Conservation (phyloP, 768 basidiomycete genomes). For the Termitomyces titanicus region DNA sequence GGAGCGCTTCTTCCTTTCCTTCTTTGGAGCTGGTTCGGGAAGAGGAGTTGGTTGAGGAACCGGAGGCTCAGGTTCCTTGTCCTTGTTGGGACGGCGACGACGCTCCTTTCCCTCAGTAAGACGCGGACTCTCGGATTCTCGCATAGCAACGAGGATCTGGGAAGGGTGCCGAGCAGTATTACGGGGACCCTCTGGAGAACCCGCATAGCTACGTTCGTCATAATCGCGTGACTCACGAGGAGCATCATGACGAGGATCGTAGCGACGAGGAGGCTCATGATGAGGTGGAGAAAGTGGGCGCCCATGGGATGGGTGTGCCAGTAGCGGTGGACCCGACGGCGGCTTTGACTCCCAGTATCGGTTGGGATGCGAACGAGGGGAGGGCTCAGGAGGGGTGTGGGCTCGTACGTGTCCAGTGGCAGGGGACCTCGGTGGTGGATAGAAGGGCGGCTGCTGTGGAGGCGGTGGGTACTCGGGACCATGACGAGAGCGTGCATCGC, state of each 20-base stretch:
- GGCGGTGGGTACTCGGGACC: conserved; percentile 35
- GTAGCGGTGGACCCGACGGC: conserved; percentile 24
- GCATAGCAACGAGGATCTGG: conserved; percentile 28
- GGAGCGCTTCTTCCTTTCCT: conserved; percentile 51
- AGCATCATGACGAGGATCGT: conserved; percentile 63
- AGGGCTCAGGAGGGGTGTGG: conserved; percentile 56
- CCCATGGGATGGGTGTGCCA: conserved; percentile 25
- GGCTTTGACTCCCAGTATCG: conserved; percentile 66
- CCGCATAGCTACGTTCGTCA: conserved; percentile 42
- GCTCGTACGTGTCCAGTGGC: conserved; percentile 29
- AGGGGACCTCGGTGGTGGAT: conserved; percentile 41
- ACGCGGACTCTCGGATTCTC: conserved; percentile 62
- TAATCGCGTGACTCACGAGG: conserved; percentile 42
- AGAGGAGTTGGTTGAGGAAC: conserved; percentile 22
- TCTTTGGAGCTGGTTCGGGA: conserved; percentile 47
- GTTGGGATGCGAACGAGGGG: conserved; percentile 51
- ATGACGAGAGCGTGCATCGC: conserved; percentile 40
- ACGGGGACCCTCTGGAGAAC: conserved; percentile 44
- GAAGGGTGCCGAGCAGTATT: conserved; percentile 28
- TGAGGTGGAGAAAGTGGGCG: conserved; percentile 32
- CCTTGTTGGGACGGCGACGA: conserved; percentile 41
- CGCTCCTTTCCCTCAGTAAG: conserved; percentile 45
- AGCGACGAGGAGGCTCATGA: conserved; percentile 49
- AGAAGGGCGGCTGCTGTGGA: conserved; percentile 31
- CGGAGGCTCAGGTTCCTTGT: conserved; percentile 38